These are phyloP conservation scores for Cryphonectria japonica DNA, from an alignment of 2,329 filamentous ascomycete species.

Conservation along the genomic window DNA sequence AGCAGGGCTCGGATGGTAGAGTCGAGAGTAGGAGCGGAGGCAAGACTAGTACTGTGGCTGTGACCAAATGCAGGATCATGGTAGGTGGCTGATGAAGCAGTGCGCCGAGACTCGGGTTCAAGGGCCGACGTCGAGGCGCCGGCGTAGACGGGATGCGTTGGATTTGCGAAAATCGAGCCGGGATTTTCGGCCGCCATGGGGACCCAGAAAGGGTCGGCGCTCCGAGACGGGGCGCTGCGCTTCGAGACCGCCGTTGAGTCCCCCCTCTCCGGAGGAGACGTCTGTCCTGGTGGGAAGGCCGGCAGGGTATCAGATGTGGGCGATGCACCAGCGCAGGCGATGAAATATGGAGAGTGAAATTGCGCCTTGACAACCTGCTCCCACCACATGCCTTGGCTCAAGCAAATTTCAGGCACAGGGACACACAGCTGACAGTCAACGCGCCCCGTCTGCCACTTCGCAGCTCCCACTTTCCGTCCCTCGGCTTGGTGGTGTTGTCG, in stretches of 20 bases:
- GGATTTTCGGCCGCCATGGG: slow-evolving; percentile 29
- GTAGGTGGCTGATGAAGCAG: slow-evolving; percentile 20
- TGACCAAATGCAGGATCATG: slow-evolving; percentile 17
- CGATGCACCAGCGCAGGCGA: not conserved
- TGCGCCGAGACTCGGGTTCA: slow-evolving; percentile 22
- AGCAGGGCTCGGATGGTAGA: slow-evolving; percentile 51
- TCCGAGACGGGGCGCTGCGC: not conserved
- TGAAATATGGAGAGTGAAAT: slow-evolving; percentile 3
- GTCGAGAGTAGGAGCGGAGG: slow-evolving; percentile 46
- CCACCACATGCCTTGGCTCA: not conserved
- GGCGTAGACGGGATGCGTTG: slow-evolving; percentile 28
- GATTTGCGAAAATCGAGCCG: slow-evolving; percentile 17
- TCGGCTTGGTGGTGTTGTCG: slow-evolving; percentile 6
- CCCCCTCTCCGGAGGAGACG: not conserved
- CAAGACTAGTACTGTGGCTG: slow-evolving; percentile 33
- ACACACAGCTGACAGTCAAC: slow-evolving; percentile 14
- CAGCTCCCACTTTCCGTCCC: slow-evolving; percentile 14
- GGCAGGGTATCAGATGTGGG: not conserved
- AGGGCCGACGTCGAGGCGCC: slow-evolving; percentile 22
- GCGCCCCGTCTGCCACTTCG: slow-evolving; percentile 9
- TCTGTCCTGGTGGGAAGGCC: not conserved
- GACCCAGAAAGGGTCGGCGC: slow-evolving; percentile 15
- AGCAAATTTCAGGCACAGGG: slow-evolving; percentile 11
- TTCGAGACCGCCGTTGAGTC: slow-evolving; percentile 1
- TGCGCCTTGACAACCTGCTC: slow-evolving; percentile 9